Evolutionary conservation across 305 asterid species (phyloP).

Genomic region (Salvia sclarea): DNA sequence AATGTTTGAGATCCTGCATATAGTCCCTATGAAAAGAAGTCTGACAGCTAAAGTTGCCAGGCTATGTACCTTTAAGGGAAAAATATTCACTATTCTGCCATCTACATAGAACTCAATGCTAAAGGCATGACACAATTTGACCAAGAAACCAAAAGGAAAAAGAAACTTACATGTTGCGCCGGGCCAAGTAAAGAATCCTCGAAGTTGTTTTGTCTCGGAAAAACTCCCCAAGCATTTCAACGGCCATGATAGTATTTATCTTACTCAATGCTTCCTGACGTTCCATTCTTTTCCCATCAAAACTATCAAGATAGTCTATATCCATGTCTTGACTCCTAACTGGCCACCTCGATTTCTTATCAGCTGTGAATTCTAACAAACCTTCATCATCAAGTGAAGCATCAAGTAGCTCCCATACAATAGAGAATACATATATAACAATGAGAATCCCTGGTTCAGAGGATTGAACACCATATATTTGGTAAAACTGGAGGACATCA

Average conservation of each 20-base stretch:
- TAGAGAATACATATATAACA: slow-evolving; percentile 65
- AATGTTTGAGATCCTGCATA: slow-evolving; percentile 33
- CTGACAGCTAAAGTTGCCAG: slow-evolving; percentile 23
- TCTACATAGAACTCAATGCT: slow-evolving; percentile 17
- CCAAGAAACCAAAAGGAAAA: slow-evolving; percentile 14
- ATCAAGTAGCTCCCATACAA: slow-evolving; percentile 86
- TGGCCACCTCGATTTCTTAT: slow-evolving; percentile 80
- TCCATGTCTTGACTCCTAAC: slow-evolving; percentile 73
- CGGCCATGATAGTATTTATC: slow-evolving; percentile 69
- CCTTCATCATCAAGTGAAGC: slow-evolving; percentile 92
- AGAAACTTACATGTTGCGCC: slow-evolving; percentile 75
- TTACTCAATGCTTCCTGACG: slow-evolving; percentile 63
- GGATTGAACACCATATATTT: slow-evolving; percentile 57
- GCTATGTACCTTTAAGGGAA: slow-evolving; percentile 18
- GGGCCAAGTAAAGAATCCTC: slow-evolving; percentile 77
- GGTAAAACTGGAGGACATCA: slow-evolving; percentile 60
- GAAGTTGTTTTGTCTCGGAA: slow-evolving; percentile 64
- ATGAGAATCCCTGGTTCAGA: slow-evolving; percentile 74
- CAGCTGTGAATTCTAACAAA: slow-evolving; percentile 65
- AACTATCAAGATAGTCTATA: slow-evolving; percentile 56
- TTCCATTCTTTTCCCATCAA: slow-evolving; percentile 64
- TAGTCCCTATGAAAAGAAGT: slow-evolving; percentile 25
- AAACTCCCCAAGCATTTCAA: slow-evolving; percentile 84
- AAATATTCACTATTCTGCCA: slow-evolving; percentile 6
- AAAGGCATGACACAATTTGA: slow-evolving; percentile 8